phyloP scores from a whole-genome alignment of 805 yeast species.

The Candida chauliodis region DNA sequence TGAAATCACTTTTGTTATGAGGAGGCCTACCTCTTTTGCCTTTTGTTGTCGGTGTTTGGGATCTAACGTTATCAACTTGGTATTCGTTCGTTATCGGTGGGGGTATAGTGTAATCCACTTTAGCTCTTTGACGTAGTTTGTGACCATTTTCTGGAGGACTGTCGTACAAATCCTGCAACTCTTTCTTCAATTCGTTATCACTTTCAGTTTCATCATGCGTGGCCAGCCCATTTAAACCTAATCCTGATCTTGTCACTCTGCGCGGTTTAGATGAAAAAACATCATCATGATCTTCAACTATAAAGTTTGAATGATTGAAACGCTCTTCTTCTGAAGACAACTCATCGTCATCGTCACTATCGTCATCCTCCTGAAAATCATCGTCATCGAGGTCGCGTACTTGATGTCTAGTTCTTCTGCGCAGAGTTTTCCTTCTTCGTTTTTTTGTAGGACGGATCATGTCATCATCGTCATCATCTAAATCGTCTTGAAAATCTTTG shows the following conservation, averaged over 20 bases:
- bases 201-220: constrained; percentile 15
- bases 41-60: constrained; percentile 15
- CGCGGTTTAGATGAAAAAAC: constrained; percentile 8
- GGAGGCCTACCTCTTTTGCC: constrained; percentile 40
- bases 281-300: constrained; percentile 10
- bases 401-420: constrained; percentile 10
- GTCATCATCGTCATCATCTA: constrained; percentile 9
- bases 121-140: constrained; percentile 47
- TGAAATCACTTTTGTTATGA: constrained; percentile 41
- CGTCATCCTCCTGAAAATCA: constrained; percentile 18
- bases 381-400: constrained; percentile 7
- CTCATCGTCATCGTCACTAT: constrained; percentile 15
- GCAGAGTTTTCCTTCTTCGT: constrained; percentile 1
- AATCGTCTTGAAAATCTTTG: constrained; percentile 9
- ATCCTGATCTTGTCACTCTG: constrained; percentile 17
- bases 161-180: constrained; percentile 61
- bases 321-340: constrained; percentile 6
- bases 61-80: constrained; percentile 22
- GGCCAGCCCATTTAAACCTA: constrained; percentile 9
- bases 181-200: constrained; percentile 51
- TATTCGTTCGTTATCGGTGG: constrained; percentile 63
- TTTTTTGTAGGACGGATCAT: constrained; percentile 2
- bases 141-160: constrained; percentile 45
- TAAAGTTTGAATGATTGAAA: constrained; percentile 8
- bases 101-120: constrained; percentile 76